Conservation (phyloP, 108 stramenopile species). For the Cyclotella baltica region DNA sequence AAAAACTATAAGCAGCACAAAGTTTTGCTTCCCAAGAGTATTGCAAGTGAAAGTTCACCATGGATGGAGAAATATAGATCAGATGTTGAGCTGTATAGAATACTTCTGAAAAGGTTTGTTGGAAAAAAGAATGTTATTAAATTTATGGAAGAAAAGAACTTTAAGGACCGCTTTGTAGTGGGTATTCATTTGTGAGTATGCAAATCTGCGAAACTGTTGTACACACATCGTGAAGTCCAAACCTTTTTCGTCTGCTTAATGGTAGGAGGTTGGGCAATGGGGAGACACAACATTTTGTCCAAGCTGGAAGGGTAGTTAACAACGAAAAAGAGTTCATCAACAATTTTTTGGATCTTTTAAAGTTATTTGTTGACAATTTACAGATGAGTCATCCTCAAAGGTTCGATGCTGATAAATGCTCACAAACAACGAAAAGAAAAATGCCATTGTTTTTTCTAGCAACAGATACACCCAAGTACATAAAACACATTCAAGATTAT, state of each 20-base stretch:
- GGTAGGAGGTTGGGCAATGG: slow-evolving; percentile 60
- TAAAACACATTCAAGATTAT: slow-evolving; percentile 23
- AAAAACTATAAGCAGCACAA: slow-evolving; percentile 53
- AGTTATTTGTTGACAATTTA: slow-evolving; percentile 11
- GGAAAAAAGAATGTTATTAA: slow-evolving; percentile 24
- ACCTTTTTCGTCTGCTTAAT: too few species aligned
- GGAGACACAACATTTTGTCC: slow-evolving; percentile 51
- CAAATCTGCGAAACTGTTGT: background rate
- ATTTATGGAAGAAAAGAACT: slow-evolving; percentile 45
- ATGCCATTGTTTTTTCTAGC: slow-evolving; percentile 59
- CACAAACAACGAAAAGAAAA: background rate
- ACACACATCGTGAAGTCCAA: background rate
- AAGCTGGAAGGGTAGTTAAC: slow-evolving; percentile 35
- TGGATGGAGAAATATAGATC: slow-evolving; percentile 39
- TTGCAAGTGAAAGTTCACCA: slow-evolving; percentile 27
- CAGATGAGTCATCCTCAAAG: background rate
- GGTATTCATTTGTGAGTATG: slow-evolving; percentile 55
- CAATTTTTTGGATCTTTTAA: slow-evolving; percentile 12
- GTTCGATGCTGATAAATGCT: background rate
- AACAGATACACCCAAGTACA: slow-evolving; percentile 55
- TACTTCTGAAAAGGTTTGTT: slow-evolving; percentile 41
- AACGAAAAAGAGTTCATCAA: slow-evolving; percentile 19
- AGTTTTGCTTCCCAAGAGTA: slow-evolving; percentile 41
- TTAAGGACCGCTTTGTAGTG: slow-evolving; percentile 54
- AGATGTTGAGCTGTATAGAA: slow-evolving; percentile 47